These are phyloP conservation scores for Lojkania enalia DNA, from an alignment of 2,329 filamentous ascomycete genomes.

Conservation along the genomic window DNA sequence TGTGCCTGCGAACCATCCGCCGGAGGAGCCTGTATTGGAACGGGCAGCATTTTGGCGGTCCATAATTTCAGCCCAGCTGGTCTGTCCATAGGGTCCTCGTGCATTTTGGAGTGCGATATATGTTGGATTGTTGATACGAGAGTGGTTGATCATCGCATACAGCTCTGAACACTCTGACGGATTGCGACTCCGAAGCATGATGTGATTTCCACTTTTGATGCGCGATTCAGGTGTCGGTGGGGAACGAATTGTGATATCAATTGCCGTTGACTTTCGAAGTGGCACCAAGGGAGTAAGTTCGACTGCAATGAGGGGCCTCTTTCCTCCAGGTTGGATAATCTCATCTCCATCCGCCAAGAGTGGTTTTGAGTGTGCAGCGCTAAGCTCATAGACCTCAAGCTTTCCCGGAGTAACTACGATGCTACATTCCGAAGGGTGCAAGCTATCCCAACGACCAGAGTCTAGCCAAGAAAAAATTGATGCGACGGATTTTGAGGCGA, in stretches of 20 bases:
- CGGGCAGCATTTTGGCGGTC: constrained; percentile 55
- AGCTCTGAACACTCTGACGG: constrained; percentile 77
- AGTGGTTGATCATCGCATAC: constrained; percentile 84
- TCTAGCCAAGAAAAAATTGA: constrained; percentile 66
- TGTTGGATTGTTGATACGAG: constrained; percentile 88
- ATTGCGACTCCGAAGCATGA: constrained; percentile 85
- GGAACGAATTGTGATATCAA: constrained; percentile 93
- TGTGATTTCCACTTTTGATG: constrained; percentile 71
- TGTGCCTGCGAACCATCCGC: constrained; percentile 56
- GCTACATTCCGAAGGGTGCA: constrained; percentile 65
- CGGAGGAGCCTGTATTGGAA: constrained; percentile 34
- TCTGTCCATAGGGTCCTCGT: constrained; percentile 59
- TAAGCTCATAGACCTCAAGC: constrained; percentile 65
- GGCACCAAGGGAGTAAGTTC: constrained; percentile 91
- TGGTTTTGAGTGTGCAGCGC: constrained; percentile 50
- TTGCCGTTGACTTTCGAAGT: constrained; percentile 83
- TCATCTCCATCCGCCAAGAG: constrained; percentile 46
- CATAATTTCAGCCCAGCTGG: constrained; percentile 55
- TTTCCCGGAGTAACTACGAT: constrained; percentile 66
- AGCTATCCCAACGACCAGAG: constrained; percentile 60
- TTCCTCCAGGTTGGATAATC: constrained; percentile 38
- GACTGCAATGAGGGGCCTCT: constrained; percentile 65
- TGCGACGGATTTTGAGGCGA: constrained; percentile 60
- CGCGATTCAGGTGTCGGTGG: constrained; percentile 74
- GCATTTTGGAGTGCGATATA: constrained; percentile 79